These are phyloP conservation scores for Flaveria ramosissima DNA, from an alignment of 129 eudicot species.

Conservation along the genomic window DNA sequence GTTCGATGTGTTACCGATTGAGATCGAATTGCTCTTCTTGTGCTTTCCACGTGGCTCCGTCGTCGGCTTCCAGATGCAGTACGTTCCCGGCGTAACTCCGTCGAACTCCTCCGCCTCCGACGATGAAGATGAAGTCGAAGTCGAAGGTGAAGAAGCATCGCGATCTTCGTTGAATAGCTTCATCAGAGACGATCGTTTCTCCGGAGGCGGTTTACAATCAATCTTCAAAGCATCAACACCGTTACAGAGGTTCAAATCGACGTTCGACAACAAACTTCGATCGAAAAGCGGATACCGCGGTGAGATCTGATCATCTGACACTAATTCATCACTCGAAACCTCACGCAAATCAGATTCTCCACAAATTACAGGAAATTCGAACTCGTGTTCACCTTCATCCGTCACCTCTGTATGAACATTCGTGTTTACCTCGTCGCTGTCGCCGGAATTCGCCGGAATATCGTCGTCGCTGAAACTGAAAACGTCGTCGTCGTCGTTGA, in stretches of 20 bases:
- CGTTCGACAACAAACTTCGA: slow-evolving; percentile 34
- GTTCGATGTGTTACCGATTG: slow-evolving; percentile 13
- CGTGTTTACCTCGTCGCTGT: background rate
- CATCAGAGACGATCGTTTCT: slow-evolving; percentile 43
- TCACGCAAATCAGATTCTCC: slow-evolving; percentile 27
- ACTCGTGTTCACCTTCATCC: slow-evolving; percentile 44
- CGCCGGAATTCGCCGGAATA: background rate
- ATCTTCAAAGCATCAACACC: background rate
- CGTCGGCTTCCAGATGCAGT: slow-evolving; percentile 80
- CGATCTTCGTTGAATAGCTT: slow-evolving; percentile 56
- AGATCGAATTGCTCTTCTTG: slow-evolving; percentile 61
- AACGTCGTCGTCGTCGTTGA: slow-evolving; percentile 14
- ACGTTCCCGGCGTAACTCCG: slow-evolving; percentile 49
- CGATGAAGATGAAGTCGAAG: slow-evolving; percentile 44
- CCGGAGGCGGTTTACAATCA: slow-evolving; percentile 11
- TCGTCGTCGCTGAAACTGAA: slow-evolving; percentile 13
- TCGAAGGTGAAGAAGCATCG: slow-evolving; percentile 32
- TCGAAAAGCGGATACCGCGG: slow-evolving; percentile 62
- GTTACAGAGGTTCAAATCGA: background rate
- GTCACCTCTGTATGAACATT: background rate
- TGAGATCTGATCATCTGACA: slow-evolving; percentile 54
- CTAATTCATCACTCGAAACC: slow-evolving; percentile 46
- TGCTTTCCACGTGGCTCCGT: slow-evolving; percentile 33
- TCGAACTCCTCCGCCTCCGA: slow-evolving; percentile 59
- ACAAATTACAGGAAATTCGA: slow-evolving; percentile 54